A percentile compares a stretch with the other conserved stretches of the same genome.
Evolutionary conservation across 495 filamentous ascomycete genomes (phyloP).

Genomic region (Pseudoneurospora amorphoporcata): DNA sequence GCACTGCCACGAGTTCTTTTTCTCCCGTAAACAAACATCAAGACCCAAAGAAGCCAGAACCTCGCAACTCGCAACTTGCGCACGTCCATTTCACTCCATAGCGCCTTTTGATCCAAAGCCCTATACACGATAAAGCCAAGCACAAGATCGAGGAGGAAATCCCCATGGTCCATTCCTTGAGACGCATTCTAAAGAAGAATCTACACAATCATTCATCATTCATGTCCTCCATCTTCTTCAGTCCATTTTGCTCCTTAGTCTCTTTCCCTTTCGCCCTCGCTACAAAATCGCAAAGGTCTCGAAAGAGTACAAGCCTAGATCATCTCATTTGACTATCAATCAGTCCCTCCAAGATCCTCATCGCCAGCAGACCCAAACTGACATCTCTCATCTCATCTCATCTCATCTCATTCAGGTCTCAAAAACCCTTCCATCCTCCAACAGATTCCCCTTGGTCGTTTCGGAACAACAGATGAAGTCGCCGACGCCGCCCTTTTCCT

Average conservation of each 20-base stretch:
- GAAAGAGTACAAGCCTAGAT: too few species aligned
- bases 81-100: not conserved
- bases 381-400: not conserved
- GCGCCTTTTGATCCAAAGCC: not conserved
- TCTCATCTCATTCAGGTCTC: conserved; percentile 9
- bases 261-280: not conserved
- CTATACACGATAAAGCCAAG: not conserved
- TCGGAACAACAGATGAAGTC: conserved; percentile 59
- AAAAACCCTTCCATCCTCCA: conserved; percentile 17
- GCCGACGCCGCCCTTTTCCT: conserved; percentile 77
- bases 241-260: not conserved
- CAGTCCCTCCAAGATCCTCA: not conserved
- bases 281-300: not conserved
- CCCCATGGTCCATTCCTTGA: not conserved
- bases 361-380: not conserved
- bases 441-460: conserved; percentile 55
- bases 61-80: not conserved
- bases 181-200: not conserved
- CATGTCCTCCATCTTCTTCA: not conserved
- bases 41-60: not conserved
- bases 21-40: not conserved
- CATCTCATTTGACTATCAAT: not conserved
- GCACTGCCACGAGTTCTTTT: too few species aligned
- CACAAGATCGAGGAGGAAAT: not conserved
- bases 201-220: not conserved